A percentile compares a stretch with the other conserved stretches of the same genome.
These are phyloP conservation scores for Leptodermis oblonga DNA, from an alignment of 257 asterid species.

Conservation along the genomic window DNA sequence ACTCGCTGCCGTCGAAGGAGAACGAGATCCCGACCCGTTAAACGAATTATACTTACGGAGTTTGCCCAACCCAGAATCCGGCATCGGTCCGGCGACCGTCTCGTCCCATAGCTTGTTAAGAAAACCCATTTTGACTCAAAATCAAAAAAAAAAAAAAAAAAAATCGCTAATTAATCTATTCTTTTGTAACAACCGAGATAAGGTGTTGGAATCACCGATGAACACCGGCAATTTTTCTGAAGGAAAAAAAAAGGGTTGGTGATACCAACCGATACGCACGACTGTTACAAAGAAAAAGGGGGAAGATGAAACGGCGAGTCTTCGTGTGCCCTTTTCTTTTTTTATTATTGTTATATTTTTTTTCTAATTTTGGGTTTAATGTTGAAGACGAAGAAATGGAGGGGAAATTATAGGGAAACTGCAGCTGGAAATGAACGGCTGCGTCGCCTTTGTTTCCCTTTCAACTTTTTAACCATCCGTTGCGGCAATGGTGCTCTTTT, in stretches of 20 bases:
- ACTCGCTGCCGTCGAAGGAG: not conserved
- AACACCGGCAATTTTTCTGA: slow-evolving; percentile 3
- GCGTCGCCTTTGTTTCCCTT: slow-evolving; percentile 19
- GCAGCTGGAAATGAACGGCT: slow-evolving; percentile 26
- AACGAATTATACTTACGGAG: slow-evolving; percentile 66
- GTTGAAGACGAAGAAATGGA: slow-evolving; percentile 7
- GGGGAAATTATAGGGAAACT: not conserved
- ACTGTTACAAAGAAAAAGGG: slow-evolving; percentile 56
- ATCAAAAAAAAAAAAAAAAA: not conserved
- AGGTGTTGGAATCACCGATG: slow-evolving; percentile 32
- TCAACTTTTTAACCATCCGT: slow-evolving; percentile 25
- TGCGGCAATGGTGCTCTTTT: too few relatives aligned
- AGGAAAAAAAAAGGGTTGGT: slow-evolving; percentile 16
- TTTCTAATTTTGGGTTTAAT: not conserved
- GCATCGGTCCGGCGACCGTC: slow-evolving; percentile 76
- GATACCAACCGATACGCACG: slow-evolving; percentile 52
- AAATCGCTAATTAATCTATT: not conserved
- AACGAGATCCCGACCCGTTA: slow-evolving; percentile 23
- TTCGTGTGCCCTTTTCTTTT: not conserved
- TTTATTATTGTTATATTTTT: not conserved
- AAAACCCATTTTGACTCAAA: slow-evolving; percentile 49
- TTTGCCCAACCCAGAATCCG: slow-evolving; percentile 66
- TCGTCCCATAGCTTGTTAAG: slow-evolving; percentile 87
- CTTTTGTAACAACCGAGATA: slow-evolving; percentile 68
- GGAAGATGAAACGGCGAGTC: slow-evolving; percentile 4